Base-by-base conservation (phyloP, 345 rosid species). In the Dipteronia sinensis region DNA sequence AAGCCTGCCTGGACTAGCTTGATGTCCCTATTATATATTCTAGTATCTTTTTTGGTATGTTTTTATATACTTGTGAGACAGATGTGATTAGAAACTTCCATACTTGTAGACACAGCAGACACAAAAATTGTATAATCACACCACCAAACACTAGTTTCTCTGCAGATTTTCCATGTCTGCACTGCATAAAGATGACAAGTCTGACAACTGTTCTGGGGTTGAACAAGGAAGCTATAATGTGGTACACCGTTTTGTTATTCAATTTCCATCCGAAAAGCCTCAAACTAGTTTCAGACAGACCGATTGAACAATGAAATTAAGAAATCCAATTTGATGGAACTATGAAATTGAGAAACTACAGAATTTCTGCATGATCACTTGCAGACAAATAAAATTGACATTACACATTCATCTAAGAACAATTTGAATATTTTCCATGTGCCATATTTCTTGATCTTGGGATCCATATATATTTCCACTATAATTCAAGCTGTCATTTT, bases 141-240 rank as follows among this genome's bases (percentile, higher is more conserved):
- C 19, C 58, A 53, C 58, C 58, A 16, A 46, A 10, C 49, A 46
- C 12, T 10, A 46, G 49, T 46, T 53, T 53, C 58, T 53, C 58
- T 16, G 7, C 58, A 53, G 4, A 16, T 53, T 53, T 53, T 16
- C 58, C 58, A 53, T 53, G 58, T 46, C 2, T 44, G 2, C 49
- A 44, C 12, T 44, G 49, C 49, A 10, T 10, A 27, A 0, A 44
- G 49, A 7, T 83, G 73, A 83, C 80, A 56, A 80, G 86, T 70
- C 67, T 83, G 81, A 42, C 46, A 6, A 83, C 86, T 58, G 86
- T 80, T 72, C 86, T 80, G 31, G 83, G 83, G 3, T 61, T 22
- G 65, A 22, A 19, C 1, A 61, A 61, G 65, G 27, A 61, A 61
- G 65, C 65, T 61, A 61, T 25, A 61, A 61, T 61, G 23, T n/a